phyloP scores from a whole-genome alignment of 371 early-diverging fungal genomes.

The Chytridium lagenaria region DNA sequence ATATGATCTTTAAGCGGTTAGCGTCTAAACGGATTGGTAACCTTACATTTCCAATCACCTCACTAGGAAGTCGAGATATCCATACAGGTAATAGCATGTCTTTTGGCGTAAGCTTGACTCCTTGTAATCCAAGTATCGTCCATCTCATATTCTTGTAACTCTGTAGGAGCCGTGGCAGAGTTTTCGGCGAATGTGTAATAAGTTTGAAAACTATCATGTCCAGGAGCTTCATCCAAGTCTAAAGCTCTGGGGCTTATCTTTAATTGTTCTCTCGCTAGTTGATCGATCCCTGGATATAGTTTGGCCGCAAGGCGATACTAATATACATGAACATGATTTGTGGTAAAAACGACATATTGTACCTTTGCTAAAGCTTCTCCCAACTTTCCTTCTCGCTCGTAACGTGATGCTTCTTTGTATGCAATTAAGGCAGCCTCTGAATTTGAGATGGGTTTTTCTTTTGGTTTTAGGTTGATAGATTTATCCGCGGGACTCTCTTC shows the following conservation, averaged over 20 bases:
- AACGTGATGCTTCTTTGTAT: conserved; percentile 24
- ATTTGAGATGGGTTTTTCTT: too few relatives aligned
- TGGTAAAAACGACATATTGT: background rate
- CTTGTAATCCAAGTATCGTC: background rate
- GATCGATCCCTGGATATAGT: conserved; percentile 32
- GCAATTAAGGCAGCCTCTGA: conserved; percentile 17
- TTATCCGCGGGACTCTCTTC: too few relatives aligned
- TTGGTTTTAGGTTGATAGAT: too few relatives aligned
- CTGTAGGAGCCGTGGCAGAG: background rate
- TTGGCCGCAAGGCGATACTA: conserved; percentile 26
- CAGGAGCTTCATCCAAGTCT: background rate
- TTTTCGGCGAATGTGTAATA: conserved; percentile 12
- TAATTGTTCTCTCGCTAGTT: conserved; percentile 1
- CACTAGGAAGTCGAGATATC: conserved; percentile 32
- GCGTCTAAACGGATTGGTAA: background rate
- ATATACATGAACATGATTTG: background rate
- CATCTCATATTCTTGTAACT: background rate
- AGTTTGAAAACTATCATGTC: background rate
- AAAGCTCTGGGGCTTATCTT: conserved; percentile 1
- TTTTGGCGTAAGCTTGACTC: conserved; percentile 18
- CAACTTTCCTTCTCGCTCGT: conserved; percentile 30
- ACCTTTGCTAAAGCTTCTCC: conserved; percentile 25
- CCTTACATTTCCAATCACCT: conserved; percentile 30
- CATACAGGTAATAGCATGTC: background rate
- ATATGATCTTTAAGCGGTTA: conserved; percentile 21